Percentiles rank a stretch among this genome's conserved stretches.
These are phyloP conservation scores for Dactylellina leptospora DNA, from an alignment of 2,329 filamentous ascomycete species.

Conservation along the genomic window DNA sequence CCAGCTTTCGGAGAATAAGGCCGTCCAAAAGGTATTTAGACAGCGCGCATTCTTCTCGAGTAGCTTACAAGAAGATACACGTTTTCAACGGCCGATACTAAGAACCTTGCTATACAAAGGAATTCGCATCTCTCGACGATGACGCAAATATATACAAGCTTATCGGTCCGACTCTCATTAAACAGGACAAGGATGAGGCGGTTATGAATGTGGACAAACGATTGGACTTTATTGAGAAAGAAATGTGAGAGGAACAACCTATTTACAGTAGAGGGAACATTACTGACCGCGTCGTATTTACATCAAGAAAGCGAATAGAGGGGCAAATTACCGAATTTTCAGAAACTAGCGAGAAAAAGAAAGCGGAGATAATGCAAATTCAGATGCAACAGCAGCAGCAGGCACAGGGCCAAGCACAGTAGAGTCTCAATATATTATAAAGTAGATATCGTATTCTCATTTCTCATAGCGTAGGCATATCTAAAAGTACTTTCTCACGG, in stretches of 20 bases:
- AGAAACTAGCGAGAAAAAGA: slow-evolving; percentile 71
- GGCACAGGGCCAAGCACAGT: slow-evolving; percentile 56
- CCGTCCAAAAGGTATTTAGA: slow-evolving; percentile 77
- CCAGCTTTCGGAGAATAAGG: slow-evolving; percentile 90
- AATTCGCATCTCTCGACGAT: slow-evolving; percentile 80
- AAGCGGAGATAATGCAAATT: slow-evolving; percentile 69
- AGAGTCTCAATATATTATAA: background rate
- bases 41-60: too few relatives aligned
- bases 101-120: slow-evolving; percentile 65
- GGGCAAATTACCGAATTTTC: slow-evolving; percentile 72
- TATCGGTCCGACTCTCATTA: slow-evolving; percentile 87
- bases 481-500: slow-evolving; percentile 18
- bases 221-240: slow-evolving; percentile 89
- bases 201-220: slow-evolving; percentile 89
- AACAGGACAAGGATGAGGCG: slow-evolving; percentile 92
- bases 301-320: slow-evolving; percentile 71
- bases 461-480: slow-evolving; percentile 1
- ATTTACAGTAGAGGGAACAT: background rate
- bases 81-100: background rate
- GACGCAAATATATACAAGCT: slow-evolving; percentile 95
- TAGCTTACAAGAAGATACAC: too few relatives aligned
- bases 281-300: slow-evolving; percentile 28
- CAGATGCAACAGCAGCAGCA: slow-evolving; percentile 61
- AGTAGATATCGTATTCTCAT: background rate
- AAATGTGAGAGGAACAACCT: slow-evolving; percentile 72